Evolutionary conservation across 306 rosid genomes (phyloP).

Genomic region (Benincasa hispida): DNA sequence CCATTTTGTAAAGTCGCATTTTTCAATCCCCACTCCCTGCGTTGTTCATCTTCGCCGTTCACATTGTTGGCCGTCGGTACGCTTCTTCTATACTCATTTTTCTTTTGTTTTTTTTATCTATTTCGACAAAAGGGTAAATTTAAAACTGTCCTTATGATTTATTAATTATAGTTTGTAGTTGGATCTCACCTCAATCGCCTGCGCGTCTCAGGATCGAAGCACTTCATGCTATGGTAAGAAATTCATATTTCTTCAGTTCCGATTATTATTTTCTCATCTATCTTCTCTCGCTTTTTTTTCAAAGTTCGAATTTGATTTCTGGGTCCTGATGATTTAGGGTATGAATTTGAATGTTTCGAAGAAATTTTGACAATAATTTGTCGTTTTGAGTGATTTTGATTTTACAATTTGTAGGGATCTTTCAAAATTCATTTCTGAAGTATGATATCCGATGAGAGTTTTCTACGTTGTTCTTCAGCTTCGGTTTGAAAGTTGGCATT

Average conservation of each 20-base stretch:
- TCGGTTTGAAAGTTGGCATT: not conserved
- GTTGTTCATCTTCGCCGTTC: too few species aligned
- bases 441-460: not conserved
- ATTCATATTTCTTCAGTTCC: not conserved
- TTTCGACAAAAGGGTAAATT: too few species aligned
- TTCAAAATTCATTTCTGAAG: not conserved
- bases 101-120: too few species aligned
- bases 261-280: not conserved
- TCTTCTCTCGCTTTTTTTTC: too few species aligned
- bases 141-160: too few species aligned
- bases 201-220: constrained; percentile 8
- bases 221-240: constrained; percentile 23
- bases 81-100: too few species aligned
- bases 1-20: too few species aligned
- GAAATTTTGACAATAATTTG: not conserved
- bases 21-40: too few species aligned
- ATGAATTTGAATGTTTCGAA: not conserved
- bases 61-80: too few species aligned
- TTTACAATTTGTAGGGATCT: not conserved
- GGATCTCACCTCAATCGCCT: constrained; percentile 6
- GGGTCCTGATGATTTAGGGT: not conserved
- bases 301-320: not conserved
- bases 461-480: not conserved
- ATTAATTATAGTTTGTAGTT: too few species aligned
- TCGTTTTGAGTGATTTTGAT: not conserved